phyloP scores from a whole-genome alignment of 2,329 filamentous ascomycete species.

The Clonostachys chloroleuca region DNA sequence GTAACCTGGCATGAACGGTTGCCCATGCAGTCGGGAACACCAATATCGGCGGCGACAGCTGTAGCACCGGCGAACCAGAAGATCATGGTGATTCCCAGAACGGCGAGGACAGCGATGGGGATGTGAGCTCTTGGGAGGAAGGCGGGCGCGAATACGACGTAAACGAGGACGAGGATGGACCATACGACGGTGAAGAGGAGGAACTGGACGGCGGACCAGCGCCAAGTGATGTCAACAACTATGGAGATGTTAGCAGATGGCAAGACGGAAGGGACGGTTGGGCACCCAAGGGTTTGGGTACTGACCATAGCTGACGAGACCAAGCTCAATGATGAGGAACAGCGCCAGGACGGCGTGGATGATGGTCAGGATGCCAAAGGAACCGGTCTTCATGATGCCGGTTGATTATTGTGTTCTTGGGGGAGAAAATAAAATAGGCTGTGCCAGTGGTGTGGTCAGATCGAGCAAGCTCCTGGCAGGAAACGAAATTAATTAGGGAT shows the following conservation, averaged over 20 bases:
- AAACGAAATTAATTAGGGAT: too few relatives aligned
- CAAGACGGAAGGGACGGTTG: conserved; percentile 1
- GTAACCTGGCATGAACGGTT: conserved; percentile 52
- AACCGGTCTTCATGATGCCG: conserved; percentile 2
- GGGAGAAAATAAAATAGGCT: too few relatives aligned
- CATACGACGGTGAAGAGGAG: conserved; percentile 76
- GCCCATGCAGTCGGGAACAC: conserved; percentile 47
- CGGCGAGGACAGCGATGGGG: conserved; percentile 57
- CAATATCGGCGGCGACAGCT: conserved; percentile 64
- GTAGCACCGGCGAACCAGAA: conserved; percentile 91
- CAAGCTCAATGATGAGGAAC: conserved; percentile 71
- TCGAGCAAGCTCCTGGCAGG: too few relatives aligned
- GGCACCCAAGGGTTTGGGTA: conserved; percentile 1
- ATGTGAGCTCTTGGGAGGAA: conserved; percentile 59
- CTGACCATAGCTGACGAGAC: conserved; percentile 69
- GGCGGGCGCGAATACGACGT: conserved; percentile 64
- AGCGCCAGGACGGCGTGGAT: conserved; percentile 63
- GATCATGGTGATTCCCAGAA: conserved; percentile 71
- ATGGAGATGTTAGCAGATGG: background rate
- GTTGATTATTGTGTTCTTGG: background rate
- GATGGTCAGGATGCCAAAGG: conserved; percentile 50
- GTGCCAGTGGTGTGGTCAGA: too few relatives aligned
- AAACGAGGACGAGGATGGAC: conserved; percentile 68
- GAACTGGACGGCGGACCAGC: conserved; percentile 54
- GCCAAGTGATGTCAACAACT: conserved; percentile 10